These are phyloP conservation scores for Silene latifolia DNA, from an alignment of 148 eudicot species.

Conservation along the genomic window DNA sequence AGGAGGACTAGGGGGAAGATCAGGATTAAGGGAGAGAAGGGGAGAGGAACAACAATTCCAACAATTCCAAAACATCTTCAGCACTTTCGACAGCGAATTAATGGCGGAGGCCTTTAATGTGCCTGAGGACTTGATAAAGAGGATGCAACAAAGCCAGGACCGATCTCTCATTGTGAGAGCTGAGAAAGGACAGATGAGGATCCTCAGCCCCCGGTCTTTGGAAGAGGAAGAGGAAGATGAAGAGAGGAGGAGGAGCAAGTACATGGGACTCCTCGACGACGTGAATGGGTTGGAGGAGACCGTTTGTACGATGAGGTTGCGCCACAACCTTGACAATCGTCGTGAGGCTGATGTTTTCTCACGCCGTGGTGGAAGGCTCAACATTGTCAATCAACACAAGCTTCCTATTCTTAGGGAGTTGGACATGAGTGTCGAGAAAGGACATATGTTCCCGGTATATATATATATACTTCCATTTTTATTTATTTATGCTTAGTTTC, in stretches of 20 bases:
- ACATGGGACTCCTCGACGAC: conserved; percentile 30
- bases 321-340: conserved; percentile 40
- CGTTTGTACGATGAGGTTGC: conserved; percentile 46
- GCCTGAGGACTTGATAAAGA: conserved; percentile 31
- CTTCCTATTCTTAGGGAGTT: conserved; percentile 47
- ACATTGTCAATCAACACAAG: conserved; percentile 49
- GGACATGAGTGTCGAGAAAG: conserved; percentile 67
- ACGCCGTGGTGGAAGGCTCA: conserved; percentile 48
- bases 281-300: conserved; percentile 48
- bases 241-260: conserved; percentile 22
- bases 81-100: conserved; percentile 40
- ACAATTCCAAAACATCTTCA: conserved; percentile 43
- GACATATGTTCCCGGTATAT: conserved; percentile 47
- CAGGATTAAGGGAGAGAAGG: conserved; percentile 21
- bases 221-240: conserved; percentile 16
- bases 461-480: conserved; percentile 11
- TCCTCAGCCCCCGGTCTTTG: conserved; percentile 11
- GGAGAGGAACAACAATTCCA: background rate
- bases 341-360: conserved; percentile 49
- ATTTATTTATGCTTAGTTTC: no score
- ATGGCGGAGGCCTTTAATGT: conserved; percentile 52
- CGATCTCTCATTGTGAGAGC: conserved; percentile 45
- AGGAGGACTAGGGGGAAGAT: conserved; percentile 31
- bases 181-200: conserved; percentile 30
- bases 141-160: conserved; percentile 38